Base-by-base conservation (phyloP, 257 asterid genomes). In the Solanum pinnatisectum region DNA sequence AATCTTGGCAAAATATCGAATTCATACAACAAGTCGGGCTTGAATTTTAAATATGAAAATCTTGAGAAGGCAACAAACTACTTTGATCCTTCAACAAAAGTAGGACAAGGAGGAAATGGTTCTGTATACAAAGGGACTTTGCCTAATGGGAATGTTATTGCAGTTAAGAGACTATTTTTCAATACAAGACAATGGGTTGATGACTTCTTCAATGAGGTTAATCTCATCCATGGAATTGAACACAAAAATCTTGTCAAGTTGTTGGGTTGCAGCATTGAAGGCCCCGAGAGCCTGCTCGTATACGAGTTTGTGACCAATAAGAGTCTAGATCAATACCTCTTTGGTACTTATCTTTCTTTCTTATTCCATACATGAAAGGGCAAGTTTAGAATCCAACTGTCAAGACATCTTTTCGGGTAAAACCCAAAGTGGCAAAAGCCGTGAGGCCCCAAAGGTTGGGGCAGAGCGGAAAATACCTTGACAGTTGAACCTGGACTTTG, bases 31-130 rank as follows among this genome's bases (percentile, higher is more conserved):
- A 95, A 90, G 89, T 96, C 99, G 22, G 93, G 89, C 87, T 89
- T 96, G 91, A 94, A 95, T 86, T 96, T 89, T 91, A 96, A 93
- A 60, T 96, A 96, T 71, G 99, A 96, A 79, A 91, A 94, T 63
- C 89, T 96, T 67, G 99, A 96, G 93, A 95, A 93, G 94, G 98
- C 99, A 8, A 95, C 99, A 0, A 88, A 95, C 56, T 96, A 94
- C 67, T 96, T 96, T 83, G 97, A 94, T 63, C 65, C 89, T 10
- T 87, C 88, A 35, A 93, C 92, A 35, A 94, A 96, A 89, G 3
- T 96, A 83, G 99, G 99, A 30, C 98, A 95, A 90, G 99, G 99
- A 79, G 98, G 99, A 84, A 95, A 96, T 22, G 99, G 98, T 46
- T 93, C 95, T 39, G 99, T 95, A 27, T 93, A 92, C 87, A 93